Base-by-base conservation (phyloP, 2,329 filamentous ascomycete genomes). In the Dactylonectria macrodidyma region DNA sequence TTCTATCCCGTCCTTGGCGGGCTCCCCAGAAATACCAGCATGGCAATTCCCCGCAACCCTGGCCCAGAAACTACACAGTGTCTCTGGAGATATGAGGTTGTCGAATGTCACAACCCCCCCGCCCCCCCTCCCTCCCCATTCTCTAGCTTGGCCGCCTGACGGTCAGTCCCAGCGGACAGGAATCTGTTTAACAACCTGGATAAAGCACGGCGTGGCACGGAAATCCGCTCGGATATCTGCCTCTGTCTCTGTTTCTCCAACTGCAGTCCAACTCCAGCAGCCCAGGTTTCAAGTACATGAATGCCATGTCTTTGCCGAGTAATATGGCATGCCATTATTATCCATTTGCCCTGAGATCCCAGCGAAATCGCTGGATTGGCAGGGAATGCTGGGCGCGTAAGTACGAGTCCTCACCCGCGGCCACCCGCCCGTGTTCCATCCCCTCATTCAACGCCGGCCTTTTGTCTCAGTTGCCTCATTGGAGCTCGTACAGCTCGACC, bases 381-480 rank as follows among this genome's bases (percentile, higher is more conserved):
- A 51, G 60, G 44, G 19, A 55, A 34, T 26, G 48, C 46, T 54
- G 47, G 24, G 55, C 55, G 38, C 26, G 22, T 51, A 24, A 51
- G 6, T 58, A 36, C 34, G 36, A 48, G 6, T 47, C 19, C 55
- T 59, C 24, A 19, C 38, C 12, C 12, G 58, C 44, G 36, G 24
- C 56, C 48, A 44, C 33, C 63, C 50, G 22, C 30, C 51, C 51
- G 34, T 65, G 63, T 52, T 50, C 44, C 57, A 56, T 56, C 44
- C 44, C 52, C 57, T 61, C 63, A 57, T 61, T 58, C 58, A 61
- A 52, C 44, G 26, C 50, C 36, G 36, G 58, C 58, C 52, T 47
- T 36, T 5, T 66, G 63, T 66, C 63, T 66, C 36, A 51, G 41
- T 51, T 66, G 36, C 52, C 58, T 66, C 34, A 26, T 66, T 58